These are phyloP conservation scores for Aspergillus sclerotiicarbonarius DNA, from an alignment of 495 filamentous ascomycete genomes.

Conservation along the genomic window DNA sequence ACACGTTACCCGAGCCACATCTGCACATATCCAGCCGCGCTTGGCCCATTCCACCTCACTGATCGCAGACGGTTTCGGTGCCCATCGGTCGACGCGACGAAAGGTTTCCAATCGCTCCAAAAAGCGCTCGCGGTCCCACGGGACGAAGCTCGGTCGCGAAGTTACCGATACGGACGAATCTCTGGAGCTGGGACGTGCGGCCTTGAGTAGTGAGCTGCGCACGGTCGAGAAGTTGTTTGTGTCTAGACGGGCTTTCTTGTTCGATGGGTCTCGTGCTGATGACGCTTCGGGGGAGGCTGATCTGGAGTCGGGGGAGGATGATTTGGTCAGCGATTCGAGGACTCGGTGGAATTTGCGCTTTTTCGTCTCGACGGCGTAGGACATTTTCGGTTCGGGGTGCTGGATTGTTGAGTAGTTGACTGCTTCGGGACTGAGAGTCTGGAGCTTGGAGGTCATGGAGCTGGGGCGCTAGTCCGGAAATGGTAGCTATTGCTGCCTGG, in stretches of 20 bases:
- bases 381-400: slow-evolving; percentile 33
- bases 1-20: slow-evolving; percentile 78
- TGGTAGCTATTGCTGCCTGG: neutral
- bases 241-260: slow-evolving; percentile 41
- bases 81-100: slow-evolving; percentile 84
- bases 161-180: slow-evolving; percentile 24
- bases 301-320: slow-evolving; percentile 30
- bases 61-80: slow-evolving; percentile 69
- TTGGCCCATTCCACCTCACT: slow-evolving; percentile 96
- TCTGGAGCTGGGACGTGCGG: slow-evolving; percentile 23
- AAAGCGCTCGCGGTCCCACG: slow-evolving; percentile 80
- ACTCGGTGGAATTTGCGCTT: slow-evolving; percentile 57
- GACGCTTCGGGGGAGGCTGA: slow-evolving; percentile 7
- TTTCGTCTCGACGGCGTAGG: slow-evolving; percentile 52
- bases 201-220: slow-evolving; percentile 28
- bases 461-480: neutral
- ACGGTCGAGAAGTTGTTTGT: slow-evolving; percentile 23
- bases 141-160: slow-evolving; percentile 64
- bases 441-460: neutral
- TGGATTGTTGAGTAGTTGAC: neutral
- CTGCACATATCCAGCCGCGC: slow-evolving; percentile 84
- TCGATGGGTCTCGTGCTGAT: slow-evolving; percentile 34
- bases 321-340: slow-evolving; percentile 52
- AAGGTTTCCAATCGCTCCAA: slow-evolving; percentile 82
- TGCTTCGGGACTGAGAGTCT: neutral